Evolutionary conservation across 164 flowering plant genomes (phyloP).

Genomic region (Magnolia sinica): DNA sequence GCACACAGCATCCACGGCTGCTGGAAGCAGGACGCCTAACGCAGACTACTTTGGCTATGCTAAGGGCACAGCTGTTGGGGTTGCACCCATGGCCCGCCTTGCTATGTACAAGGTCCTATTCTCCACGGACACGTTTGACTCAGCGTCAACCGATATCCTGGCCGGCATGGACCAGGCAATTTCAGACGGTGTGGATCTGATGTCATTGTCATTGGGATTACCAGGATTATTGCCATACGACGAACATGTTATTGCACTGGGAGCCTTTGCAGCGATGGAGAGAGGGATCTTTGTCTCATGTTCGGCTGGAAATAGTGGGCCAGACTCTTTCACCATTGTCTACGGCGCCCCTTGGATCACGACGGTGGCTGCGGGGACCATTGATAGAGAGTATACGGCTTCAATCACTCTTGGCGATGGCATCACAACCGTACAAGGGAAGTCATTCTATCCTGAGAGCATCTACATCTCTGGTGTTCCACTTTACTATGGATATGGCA

Average conservation of each 20-base stretch:
- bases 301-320: slow-evolving; percentile 15
- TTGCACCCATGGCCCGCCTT: slow-evolving; percentile 14
- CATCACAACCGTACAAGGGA: slow-evolving; percentile 14
- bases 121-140: too few relatives aligned
- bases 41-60: slow-evolving; percentile 40
- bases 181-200: slow-evolving; percentile 17
- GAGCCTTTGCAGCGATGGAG: slow-evolving; percentile 21
- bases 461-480: slow-evolving; percentile 19
- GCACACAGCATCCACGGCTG: slow-evolving; percentile 37
- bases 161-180: slow-evolving; percentile 22
- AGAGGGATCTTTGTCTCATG: slow-evolving; percentile 25
- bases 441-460: slow-evolving; percentile 30
- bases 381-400: slow-evolving; percentile 17
- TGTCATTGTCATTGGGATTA: slow-evolving; percentile 18
- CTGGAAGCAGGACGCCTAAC: slow-evolving; percentile 29
- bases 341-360: slow-evolving; percentile 26
- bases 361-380: slow-evolving; percentile 18
- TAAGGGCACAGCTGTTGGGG: slow-evolving; percentile 12
- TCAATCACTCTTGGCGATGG: slow-evolving; percentile 15
- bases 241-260: slow-evolving; percentile 8
- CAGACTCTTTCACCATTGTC: slow-evolving; percentile 4
- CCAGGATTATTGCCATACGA: neutral
- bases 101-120: slow-evolving; percentile 13
- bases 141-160: neutral
- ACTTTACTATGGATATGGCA: slow-evolving; percentile 31